phyloP scores from a whole-genome alignment of 2,329 filamentous ascomycete genomes.

The Corinectria fuckeliana region DNA sequence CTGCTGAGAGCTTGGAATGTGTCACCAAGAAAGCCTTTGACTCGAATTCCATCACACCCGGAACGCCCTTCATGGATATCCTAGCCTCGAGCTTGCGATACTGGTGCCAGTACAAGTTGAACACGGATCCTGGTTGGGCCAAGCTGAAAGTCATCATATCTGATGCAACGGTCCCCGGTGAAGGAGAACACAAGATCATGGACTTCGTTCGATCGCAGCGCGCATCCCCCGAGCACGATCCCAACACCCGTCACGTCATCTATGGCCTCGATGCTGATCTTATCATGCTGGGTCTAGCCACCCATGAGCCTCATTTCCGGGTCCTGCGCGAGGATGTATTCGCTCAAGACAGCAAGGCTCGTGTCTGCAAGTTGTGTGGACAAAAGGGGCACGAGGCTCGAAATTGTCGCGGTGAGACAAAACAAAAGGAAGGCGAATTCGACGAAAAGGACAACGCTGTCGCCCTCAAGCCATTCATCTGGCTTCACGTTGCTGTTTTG shows the following conservation, averaged over 20 bases:
- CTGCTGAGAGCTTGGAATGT: slow-evolving; percentile 66
- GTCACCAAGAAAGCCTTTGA: slow-evolving; percentile 92
- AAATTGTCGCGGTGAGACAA: slow-evolving; percentile 80
- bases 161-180: slow-evolving; percentile 94
- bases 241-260: slow-evolving; percentile 97
- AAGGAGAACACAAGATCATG: slow-evolving; percentile 99
- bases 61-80: slow-evolving; percentile 98
- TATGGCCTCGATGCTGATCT: slow-evolving; percentile 97
- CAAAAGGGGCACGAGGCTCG: slow-evolving; percentile 90
- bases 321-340: slow-evolving; percentile 98
- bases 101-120: slow-evolving; percentile 97
- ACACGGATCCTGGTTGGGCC: slow-evolving; percentile 94
- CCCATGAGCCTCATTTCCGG: slow-evolving; percentile 96
- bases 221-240: slow-evolving; percentile 87
- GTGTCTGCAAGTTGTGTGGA: slow-evolving; percentile 86
- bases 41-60: slow-evolving; percentile 84
- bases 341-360: slow-evolving; percentile 82
- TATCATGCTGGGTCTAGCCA: slow-evolving; percentile 97
- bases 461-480: slow-evolving; percentile 91
- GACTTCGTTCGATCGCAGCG: slow-evolving; percentile 95
- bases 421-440: slow-evolving; percentile 78
- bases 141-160: slow-evolving; percentile 98
- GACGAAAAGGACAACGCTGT: slow-evolving; percentile 79
- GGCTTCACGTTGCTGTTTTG: slow-evolving; percentile 91
- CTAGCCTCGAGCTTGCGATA: slow-evolving; percentile 89